Conservation (phyloP, 2,329 filamentous ascomycete species). For the Hypoxylon sp. region DNA sequence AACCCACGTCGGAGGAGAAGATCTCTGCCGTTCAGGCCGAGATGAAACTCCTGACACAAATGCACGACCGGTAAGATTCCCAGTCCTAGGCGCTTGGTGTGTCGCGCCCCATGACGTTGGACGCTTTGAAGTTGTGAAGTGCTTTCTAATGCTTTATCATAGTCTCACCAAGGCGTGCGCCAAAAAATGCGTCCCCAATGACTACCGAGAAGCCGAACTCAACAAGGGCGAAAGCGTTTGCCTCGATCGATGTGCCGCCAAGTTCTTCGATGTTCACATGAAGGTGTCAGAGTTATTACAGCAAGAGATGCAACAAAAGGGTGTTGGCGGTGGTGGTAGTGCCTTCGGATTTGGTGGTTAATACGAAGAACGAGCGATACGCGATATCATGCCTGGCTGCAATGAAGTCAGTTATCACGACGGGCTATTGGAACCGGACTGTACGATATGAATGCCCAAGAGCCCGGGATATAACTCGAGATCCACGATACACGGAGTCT, state of each 20-base stretch:
- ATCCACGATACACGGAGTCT: not conserved
- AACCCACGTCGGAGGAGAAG: slow-evolving; percentile 96
- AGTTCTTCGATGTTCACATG: slow-evolving; percentile 99
- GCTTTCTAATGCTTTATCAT: slow-evolving; percentile 32
- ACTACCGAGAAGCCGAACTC: slow-evolving; percentile 95
- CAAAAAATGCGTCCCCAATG: slow-evolving; percentile 90
- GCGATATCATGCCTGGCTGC: slow-evolving; percentile 6
- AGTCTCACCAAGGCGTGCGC: slow-evolving; percentile 91
- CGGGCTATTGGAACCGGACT: slow-evolving; percentile 14
- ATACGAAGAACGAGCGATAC: slow-evolving; percentile 1
- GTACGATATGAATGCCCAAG: slow-evolving; percentile 30
- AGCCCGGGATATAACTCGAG: slow-evolving; percentile 1
- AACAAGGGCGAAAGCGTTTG: slow-evolving; percentile 99
- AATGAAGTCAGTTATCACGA: slow-evolving; percentile 1
- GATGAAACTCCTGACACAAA: slow-evolving; percentile 97
- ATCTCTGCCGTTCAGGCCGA: slow-evolving; percentile 96
- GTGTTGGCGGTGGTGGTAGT: slow-evolving; percentile 68
- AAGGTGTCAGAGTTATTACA: slow-evolving; percentile 99
- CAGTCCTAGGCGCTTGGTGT: not conserved
- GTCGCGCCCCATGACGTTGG: not conserved
- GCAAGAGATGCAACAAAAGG: slow-evolving; percentile 80
- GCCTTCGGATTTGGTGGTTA: slow-evolving; percentile 63
- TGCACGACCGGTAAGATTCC: slow-evolving; percentile 88
- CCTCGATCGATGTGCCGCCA: slow-evolving; percentile 95
- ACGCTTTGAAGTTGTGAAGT: not conserved